Percentiles rank a stretch among this genome's conserved stretches.
These are phyloP conservation scores for Lactarius evosmus DNA, from an alignment of 768 basidiomycete species.

Conservation along the genomic window DNA sequence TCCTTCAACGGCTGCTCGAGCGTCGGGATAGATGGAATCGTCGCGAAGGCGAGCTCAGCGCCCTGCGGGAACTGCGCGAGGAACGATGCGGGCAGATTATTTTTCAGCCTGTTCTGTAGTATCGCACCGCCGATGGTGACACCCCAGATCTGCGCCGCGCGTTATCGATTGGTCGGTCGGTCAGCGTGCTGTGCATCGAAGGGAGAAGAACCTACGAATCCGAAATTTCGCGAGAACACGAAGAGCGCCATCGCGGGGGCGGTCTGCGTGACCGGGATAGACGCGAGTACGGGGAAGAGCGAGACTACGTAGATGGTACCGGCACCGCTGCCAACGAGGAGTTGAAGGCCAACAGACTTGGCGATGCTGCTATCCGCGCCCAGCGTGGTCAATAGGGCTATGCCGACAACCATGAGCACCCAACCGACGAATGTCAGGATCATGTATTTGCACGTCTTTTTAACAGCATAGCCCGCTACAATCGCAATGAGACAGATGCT, in stretches of 20 bases:
- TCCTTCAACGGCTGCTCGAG: constrained; percentile 29
- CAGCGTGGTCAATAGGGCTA: constrained; percentile 26
- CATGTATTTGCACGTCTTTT: constrained; percentile 1
- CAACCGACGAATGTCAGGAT: constrained; percentile 40
- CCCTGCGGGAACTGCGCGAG: constrained; percentile 30
- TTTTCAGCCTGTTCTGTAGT: constrained; percentile 38
- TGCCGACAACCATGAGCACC: constrained; percentile 36
- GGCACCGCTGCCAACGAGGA: not conserved
- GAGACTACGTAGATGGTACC: constrained; percentile 28
- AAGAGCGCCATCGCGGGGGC: constrained; percentile 37
- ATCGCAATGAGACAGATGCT: not conserved
- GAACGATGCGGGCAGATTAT: constrained; percentile 34
- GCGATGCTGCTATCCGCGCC: not conserved
- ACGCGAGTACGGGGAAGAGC: constrained; percentile 39
- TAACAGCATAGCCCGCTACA: not conserved
- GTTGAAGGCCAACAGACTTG: not conserved
- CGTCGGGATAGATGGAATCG: constrained; percentile 34
- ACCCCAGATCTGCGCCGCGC: constrained; percentile 35
- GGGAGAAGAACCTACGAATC: not conserved
- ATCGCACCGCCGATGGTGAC: constrained; percentile 38
- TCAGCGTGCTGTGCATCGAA: not conserved
- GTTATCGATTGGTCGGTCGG: not conserved
- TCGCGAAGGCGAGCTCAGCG: constrained; percentile 28
- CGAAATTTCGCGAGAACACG: constrained; percentile 30
- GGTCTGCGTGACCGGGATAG: constrained; percentile 33